Evolutionary conservation across 2,329 filamentous ascomycete genomes (phyloP), one percentile per base, ranked within the genome.

Genomic region (Dactylonectria macrodidyma): DNA sequence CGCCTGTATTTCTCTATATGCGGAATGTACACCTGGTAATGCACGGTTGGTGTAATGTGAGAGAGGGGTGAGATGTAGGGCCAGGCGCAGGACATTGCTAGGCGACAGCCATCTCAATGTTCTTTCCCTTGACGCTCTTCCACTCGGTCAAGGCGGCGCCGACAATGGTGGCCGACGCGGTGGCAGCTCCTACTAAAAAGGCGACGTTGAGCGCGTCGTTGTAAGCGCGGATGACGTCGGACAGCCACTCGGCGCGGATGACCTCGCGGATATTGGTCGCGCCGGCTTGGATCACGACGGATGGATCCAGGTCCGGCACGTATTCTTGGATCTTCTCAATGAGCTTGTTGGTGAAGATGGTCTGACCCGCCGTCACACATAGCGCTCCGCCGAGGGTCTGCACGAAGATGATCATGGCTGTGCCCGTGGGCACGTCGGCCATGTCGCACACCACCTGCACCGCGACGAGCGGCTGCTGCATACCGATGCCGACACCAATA

Each of bases 111-210:
- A 78, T 73, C 59, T 79, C 77, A 46, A 79, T 69, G 9, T 87
- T 86, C 79, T 86, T 88, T 5, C 86, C 87, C 75, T 88, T 89
- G 24, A 90, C 84, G 65, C 84, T 88, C 81, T 84, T 86, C 85
- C 85, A 87, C 75, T 89, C 86, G 59, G 87, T 81, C 8, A 83
- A 77, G 12, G 82, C 73, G 2, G 81, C 77, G 2, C 84, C 84
- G 22, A 85, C 48, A 50, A 86, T 81, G 0, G 84, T 81, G 6
- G 86, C 71, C 8, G 83, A 80, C 1, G 83, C 84, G 11, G 86
- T 77, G 1, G 83, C 86, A 44, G 83, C 80, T 16, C 80, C 79
- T 47, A 86, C 79, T 12, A 81, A 78, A 71, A 85, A 86, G 3
- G 83, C 76, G 14, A 79, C 78, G 7, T 80, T 81, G 41, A 87